Evolutionary conservation across 805 yeast genomes (phyloP), one percentile per base, ranked within the genome.

Genomic region (Yamadazyma laniorum): DNA sequence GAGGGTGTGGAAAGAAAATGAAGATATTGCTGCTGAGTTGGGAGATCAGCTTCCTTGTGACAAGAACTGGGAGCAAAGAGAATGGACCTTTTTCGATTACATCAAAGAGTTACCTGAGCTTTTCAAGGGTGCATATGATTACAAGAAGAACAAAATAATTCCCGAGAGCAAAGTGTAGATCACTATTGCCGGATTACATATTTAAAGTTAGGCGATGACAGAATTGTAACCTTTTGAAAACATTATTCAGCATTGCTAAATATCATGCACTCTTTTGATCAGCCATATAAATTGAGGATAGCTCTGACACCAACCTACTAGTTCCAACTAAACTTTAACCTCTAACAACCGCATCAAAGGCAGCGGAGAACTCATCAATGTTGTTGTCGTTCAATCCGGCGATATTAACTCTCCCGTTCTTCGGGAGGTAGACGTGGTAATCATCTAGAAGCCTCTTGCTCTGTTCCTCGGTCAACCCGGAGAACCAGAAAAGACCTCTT

Each of bases 1-100:
- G 18, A 59, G 79, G 38, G 77, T 71, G 1, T 74, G 78, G 79
- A 62, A 59, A 35, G 63, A 56, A 26, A 59, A 59, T 41, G 77
- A 70, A 45, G 31, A 25, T 1, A 35, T 48, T 6, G 42, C 52
- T 2, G 32, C 13, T 13, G 43, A 17, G 47, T 61, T 35, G 47
- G 70, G 5, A 35, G 37, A 23, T 5, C 45, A 47, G 4, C 45
- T 48, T 12, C 60, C 64, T 8, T 49, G 55, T 7, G 75, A 71
- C 41, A 42, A 55, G 15, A 65, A 67, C 29, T 72, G 76, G 76
- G 49, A 55, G 3, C 65, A 56, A 3, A 56, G 78, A 47, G 45
- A 47, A 26, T 73, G 78, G 77, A 48, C 50, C 4, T 68, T 69
- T 40, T 58, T 56, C 34, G 63, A 57, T 9, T 64, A 59, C 35